Percentiles rank a stretch among this genome's conserved stretches.
Conservation (phyloP, 2,329 filamentous ascomycete genomes). For the Alternaria triticimaculans region DNA sequence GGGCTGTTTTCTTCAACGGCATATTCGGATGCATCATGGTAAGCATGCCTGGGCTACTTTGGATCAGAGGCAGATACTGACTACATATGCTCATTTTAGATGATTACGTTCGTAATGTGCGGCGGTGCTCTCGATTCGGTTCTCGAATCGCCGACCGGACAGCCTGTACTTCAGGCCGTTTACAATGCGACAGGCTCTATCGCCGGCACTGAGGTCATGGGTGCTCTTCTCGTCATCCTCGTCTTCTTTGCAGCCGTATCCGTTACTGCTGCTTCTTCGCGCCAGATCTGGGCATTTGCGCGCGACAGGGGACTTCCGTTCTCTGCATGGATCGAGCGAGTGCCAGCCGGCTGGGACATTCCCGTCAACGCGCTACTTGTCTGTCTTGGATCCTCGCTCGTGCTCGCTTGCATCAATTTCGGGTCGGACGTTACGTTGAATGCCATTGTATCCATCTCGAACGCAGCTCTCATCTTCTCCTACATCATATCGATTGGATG, state of each 20-base stretch:
- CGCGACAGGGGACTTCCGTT: slow-evolving; percentile 33
- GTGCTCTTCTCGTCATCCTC: slow-evolving; percentile 32
- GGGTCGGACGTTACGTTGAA: slow-evolving; percentile 51
- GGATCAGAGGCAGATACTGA: not conserved
- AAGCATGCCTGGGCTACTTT: not conserved
- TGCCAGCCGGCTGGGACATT: slow-evolving; percentile 37
- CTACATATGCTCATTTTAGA: not conserved
- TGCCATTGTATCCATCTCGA: slow-evolving; percentile 47
- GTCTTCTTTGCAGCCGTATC: slow-evolving; percentile 45
- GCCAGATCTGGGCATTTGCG: slow-evolving; percentile 34
- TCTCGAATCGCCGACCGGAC: slow-evolving; percentile 22
- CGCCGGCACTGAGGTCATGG: slow-evolving; percentile 30
- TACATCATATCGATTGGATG: slow-evolving; percentile 43
- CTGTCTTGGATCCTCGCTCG: slow-evolving; percentile 42
- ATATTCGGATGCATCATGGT: slow-evolving; percentile 45
- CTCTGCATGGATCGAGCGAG: slow-evolving; percentile 29
- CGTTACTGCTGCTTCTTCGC: slow-evolving; percentile 34
- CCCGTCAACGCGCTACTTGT: slow-evolving; percentile 38
- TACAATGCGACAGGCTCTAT: slow-evolving; percentile 33
- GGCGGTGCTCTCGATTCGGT: slow-evolving; percentile 45
- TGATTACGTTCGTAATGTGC: slow-evolving; percentile 35
- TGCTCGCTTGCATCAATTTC: slow-evolving; percentile 53
- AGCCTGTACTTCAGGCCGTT: slow-evolving; percentile 32
- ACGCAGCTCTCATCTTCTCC: slow-evolving; percentile 38
- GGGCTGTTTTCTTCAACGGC: slow-evolving; percentile 47